A percentile compares a stretch with the other conserved stretches of the same genome.
Evolutionary conservation across 2,329 filamentous ascomycete species (phyloP).

Genomic region (Dothistroma pini): DNA sequence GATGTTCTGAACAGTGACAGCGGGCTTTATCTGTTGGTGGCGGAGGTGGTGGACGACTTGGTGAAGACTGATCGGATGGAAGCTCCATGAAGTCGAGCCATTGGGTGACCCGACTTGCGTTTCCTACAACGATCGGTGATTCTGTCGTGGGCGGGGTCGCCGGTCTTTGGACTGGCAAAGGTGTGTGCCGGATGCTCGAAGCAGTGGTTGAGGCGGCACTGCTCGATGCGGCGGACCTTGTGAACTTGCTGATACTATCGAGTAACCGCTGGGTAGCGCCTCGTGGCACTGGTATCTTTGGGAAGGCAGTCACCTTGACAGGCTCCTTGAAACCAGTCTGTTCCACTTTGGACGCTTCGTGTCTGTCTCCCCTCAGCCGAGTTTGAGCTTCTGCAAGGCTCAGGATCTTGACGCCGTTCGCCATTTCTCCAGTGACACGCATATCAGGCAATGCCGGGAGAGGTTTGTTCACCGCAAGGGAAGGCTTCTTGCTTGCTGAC

Average conservation of each 20-base stretch:
- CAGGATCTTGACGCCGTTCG: not conserved
- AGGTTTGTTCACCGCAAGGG: not conserved
- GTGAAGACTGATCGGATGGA: not conserved
- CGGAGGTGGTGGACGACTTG: not conserved
- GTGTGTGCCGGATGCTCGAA: no score
- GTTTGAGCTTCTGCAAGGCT: not conserved
- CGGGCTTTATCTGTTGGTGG: not conserved
- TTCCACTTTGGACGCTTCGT: not conserved
- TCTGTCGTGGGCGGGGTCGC: not conserved
- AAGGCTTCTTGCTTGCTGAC: not conserved
- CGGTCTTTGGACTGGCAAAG: no score
- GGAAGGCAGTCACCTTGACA: not conserved
- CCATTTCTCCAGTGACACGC: not conserved
- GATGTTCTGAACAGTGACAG: not conserved
- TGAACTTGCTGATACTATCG: no score
- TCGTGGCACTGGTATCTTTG: not conserved
- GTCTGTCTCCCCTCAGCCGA: not conserved
- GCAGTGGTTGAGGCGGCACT: no score
- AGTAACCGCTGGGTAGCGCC: no score
- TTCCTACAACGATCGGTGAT: not conserved
- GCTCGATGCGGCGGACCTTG: no score
- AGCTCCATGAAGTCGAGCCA: not conserved
- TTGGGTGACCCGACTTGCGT: not conserved
- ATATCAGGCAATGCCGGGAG: not conserved
- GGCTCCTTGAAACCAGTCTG: not conserved